Evolutionary conservation across 768 basidiomycete species (phyloP).

Genomic region (Leccinellum rugosiceps): DNA sequence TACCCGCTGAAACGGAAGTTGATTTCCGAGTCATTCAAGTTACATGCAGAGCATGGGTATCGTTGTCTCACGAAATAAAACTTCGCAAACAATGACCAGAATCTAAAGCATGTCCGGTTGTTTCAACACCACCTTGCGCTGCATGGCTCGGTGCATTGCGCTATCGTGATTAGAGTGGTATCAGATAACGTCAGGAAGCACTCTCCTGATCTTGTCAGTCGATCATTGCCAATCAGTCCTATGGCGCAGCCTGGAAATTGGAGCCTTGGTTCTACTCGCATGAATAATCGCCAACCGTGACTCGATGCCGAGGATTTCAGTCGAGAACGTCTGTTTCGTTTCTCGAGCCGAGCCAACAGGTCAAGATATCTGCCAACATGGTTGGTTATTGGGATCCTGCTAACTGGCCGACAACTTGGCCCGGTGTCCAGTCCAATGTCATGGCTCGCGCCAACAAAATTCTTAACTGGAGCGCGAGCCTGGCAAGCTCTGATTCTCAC

Average conservation of each 20-base stretch:
- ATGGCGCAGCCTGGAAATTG: background rate
- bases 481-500: background rate
- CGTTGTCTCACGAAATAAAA: too few relatives aligned
- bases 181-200: background rate
- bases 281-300: background rate
- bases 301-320: background rate
- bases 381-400: too few relatives aligned
- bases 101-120: too few relatives aligned
- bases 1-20: too few relatives aligned
- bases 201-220: background rate
- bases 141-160: too few relatives aligned
- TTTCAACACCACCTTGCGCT: too few relatives aligned
- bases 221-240: too few relatives aligned
- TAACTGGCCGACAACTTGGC: background rate
- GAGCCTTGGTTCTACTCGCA: background rate
- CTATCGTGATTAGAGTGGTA: background rate
- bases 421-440: background rate
- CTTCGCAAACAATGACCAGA: too few relatives aligned
- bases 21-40: too few relatives aligned
- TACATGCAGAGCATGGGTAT: too few relatives aligned
- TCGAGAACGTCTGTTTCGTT: background rate
- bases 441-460: background rate
- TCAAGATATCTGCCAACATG: too few relatives aligned
- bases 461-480: background rate
- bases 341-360: background rate